These are phyloP conservation scores for Globisporangium emineosum DNA, from an alignment of 352 stramenopile genomes.

Conservation along the genomic window DNA sequence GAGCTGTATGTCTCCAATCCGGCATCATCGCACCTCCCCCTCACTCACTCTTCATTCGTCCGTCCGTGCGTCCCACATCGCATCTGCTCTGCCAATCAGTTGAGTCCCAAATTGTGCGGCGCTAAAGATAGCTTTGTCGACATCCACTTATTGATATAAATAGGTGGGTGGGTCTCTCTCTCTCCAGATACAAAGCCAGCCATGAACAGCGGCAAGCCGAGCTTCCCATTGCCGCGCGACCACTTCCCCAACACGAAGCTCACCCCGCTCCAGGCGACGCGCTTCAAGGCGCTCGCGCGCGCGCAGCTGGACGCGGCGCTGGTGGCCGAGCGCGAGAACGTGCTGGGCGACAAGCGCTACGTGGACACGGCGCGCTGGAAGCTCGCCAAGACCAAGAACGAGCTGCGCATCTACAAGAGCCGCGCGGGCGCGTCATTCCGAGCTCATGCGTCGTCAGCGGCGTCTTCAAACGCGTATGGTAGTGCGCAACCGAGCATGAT, in stretches of 20 bases:
- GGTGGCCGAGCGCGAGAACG: conserved; percentile 26
- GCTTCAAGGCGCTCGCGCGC: conserved; percentile 25
- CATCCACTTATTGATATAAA: no score
- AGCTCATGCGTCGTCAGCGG: conserved; percentile 33
- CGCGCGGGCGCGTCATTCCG: conserved; percentile 4
- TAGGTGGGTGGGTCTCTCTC: no score
- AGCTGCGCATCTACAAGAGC: conserved; percentile 37
- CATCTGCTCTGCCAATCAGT: no score
- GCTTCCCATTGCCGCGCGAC: conserved; percentile 21
- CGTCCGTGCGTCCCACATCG: no score
- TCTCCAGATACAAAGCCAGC: not conserved
- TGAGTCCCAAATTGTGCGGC: no score
- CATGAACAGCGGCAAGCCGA: not conserved
- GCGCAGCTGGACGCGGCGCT: conserved; percentile 16
- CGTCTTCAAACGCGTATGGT: no score
- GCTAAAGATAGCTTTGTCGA: no score
- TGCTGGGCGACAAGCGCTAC: conserved; percentile 21
- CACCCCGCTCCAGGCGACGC: conserved; percentile 24
- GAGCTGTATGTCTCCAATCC: no score
- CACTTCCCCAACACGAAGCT: conserved; percentile 29
- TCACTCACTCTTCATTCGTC: no score
- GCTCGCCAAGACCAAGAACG: conserved; percentile 31
- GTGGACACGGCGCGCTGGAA: conserved; percentile 46
- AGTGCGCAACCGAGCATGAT: conserved; percentile 28
- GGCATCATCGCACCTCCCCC: no score